Base-by-base conservation (phyloP, 805 yeast species). In the Pichia heedii region DNA sequence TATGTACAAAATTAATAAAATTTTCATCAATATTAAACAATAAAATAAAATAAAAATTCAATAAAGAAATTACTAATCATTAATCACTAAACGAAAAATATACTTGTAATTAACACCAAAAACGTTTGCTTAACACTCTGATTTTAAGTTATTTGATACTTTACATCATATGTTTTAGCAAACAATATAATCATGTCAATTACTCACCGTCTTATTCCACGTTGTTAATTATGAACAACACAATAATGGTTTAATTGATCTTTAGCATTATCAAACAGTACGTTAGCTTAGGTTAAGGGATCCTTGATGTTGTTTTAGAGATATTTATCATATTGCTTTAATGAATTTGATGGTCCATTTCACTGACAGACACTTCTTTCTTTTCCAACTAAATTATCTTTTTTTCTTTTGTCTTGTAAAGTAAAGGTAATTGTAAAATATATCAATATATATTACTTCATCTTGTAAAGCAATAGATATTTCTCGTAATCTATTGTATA, bases 71-170 rank as follows among this genome's bases (percentile, higher is more conserved):
- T 3, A 11, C 11, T 24, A 19, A 24, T 18, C 19, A 10, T 24
- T 18, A n/a, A n/a, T n/a, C n/a, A n/a, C n/a, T n/a, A n/a, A n/a
- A n/a, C n/a, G n/a, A n/a, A n/a, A n/a, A n/a, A n/a, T n/a, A n/a
- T n/a, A n/a, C n/a, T n/a, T n/a, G n/a, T n/a, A n/a, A n/a, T n/a
- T n/a, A n/a, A n/a, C n/a, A n/a, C n/a, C 15, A 38, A n/a, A 27
- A 9, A 27, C 12, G 86, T 80, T 84, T 84, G 89, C 86, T 81
- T 15, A 77, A 84, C 94, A 84, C 90, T 83, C 93, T 82, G 93
- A 88, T 78, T 81, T 81, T 76, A 70, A 70, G 74, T 77, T 50
- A 43, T 48, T 51, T 44, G 3, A 67, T 81, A 77, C 73, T 73
- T 73, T 76, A 80, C 75, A 80, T 89, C 94, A 81, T 84, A 84